Evolutionary conservation across 192 early-diverging fungal species (phyloP).

Genomic region (Podila verticillata): DNA sequence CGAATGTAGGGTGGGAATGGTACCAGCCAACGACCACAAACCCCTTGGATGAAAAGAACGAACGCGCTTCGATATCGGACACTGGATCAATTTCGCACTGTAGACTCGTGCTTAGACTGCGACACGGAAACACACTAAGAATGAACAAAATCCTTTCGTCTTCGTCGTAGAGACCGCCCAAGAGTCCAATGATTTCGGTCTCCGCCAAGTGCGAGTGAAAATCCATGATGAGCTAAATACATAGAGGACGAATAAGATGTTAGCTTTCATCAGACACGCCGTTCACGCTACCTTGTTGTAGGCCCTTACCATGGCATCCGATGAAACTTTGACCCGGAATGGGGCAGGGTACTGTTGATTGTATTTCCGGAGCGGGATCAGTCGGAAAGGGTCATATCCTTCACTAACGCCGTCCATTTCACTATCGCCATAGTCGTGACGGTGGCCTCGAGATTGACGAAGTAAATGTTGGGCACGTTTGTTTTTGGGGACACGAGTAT

Average conservation of each 20-base stretch:
- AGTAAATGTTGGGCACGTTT: constrained; percentile 35
- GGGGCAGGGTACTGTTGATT: constrained; percentile 58
- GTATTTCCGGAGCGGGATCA: constrained; percentile 60
- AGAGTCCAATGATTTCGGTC: constrained; percentile 93
- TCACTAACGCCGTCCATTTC: constrained; percentile 19
- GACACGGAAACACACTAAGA: constrained; percentile 81
- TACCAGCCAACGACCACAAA: constrained; percentile 92
- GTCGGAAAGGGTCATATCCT: constrained; percentile 65
- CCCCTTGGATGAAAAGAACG: constrained; percentile 70
- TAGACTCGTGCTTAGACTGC: constrained; percentile 80
- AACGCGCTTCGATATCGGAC: constrained; percentile 85
- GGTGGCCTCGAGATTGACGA: constrained; percentile 10
- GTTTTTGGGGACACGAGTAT: constrained; percentile 42
- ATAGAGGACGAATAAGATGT: constrained; percentile 1
- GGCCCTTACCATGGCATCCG: constrained; percentile 61
- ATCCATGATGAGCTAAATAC: constrained; percentile 83
- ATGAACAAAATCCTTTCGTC: constrained; percentile 62
- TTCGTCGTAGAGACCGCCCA: constrained; percentile 80
- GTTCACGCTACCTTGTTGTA: too few relatives aligned
- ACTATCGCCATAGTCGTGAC: constrained; percentile 9
- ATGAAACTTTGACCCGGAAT: constrained; percentile 59
- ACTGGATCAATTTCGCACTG: constrained; percentile 96
- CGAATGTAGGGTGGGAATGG: constrained; percentile 96
- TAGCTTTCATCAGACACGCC: neutral
- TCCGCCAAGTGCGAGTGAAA: constrained; percentile 91